Evolutionary conservation across 2,329 filamentous ascomycete genomes (phyloP), one percentile per base, ranked within the genome.

Genomic region (Huntiella bhutanensis): DNA sequence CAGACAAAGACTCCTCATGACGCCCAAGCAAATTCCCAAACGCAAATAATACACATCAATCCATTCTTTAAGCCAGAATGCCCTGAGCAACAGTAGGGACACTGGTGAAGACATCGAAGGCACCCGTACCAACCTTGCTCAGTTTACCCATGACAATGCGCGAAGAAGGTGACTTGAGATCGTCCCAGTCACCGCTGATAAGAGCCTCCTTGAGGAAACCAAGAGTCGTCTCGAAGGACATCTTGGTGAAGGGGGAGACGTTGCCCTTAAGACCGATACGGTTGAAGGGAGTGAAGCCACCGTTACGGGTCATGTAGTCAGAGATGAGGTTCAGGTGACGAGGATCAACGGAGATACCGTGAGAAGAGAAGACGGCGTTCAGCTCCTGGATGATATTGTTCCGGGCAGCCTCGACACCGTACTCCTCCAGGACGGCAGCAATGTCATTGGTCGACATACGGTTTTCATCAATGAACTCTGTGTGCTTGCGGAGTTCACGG

Each of bases 211-310:
- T 87, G 56, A 98, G 69, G 68, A 95, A 95, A 1, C 82, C 80
- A 35, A 96, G 73, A 2, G 91, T 98, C 3, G 91, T 98, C 71
- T 98, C 91, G 65, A 96, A 98, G 61, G 84, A 93, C 88, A 96
- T 96, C 71, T 96, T 96, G 64, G 91, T 88, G 55, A 98, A 88
- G 0, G 91, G 86, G 53, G 80, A 87, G 22, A 88, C 80, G 56
- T 84, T 87, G 53, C 82, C 78, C 58, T 77, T 78, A 51, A 98
- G 68, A 1, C 88, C 91, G 58, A 83, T 92, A 42, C 91, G 81
- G 63, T 84, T 94, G 66, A 98, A 98, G 1, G 91, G 80, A 41
- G 78, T 82, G 65, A 92, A 98, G 1, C 76, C 78, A 53, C 91
- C 91, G 50, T 78, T 80, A 45, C 88, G 75, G n/a, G 91, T 98